These are phyloP conservation scores for Pseudodiploospora longispora DNA, from an alignment of 2,329 filamentous ascomycete species.

Conservation along the genomic window DNA sequence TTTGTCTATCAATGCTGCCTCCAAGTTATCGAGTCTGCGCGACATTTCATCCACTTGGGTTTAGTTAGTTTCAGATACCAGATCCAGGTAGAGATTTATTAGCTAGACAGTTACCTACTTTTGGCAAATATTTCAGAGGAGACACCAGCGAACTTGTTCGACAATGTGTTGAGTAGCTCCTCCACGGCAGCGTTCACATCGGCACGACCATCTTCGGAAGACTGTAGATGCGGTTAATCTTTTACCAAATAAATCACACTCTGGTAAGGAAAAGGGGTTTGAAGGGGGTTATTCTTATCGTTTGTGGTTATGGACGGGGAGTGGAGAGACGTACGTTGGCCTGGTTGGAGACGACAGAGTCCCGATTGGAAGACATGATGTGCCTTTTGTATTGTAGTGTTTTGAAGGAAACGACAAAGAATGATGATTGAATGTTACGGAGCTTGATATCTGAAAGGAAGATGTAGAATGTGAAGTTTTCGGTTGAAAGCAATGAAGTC, in stretches of 20 bases:
- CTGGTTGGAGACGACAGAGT: slow-evolving; percentile 7
- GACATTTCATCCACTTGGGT: slow-evolving; percentile 90
- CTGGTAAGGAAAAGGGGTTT: slow-evolving; percentile 14
- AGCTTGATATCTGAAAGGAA: too few species aligned
- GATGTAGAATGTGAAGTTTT: too few species aligned
- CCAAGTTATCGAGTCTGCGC: slow-evolving; percentile 72
- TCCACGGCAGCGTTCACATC: slow-evolving; percentile 76
- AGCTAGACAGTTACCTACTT: slow-evolving; percentile 46
- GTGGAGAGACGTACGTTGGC: slow-evolving; percentile 3
- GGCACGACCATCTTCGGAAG: slow-evolving; percentile 15
- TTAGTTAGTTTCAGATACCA: slow-evolving; percentile 7
- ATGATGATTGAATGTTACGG: too few species aligned
- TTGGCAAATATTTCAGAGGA: slow-evolving; percentile 84
- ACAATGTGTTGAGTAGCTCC: slow-evolving; percentile 75
- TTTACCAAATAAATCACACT: slow-evolving; percentile 23
- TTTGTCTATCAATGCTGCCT: slow-evolving; percentile 58
- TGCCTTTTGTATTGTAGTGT: too few species aligned
- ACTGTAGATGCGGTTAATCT: neutral
- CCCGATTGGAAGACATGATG: slow-evolving; percentile 9
- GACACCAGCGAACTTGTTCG: slow-evolving; percentile 75
- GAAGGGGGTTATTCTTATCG: too few species aligned
- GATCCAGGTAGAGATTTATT: neutral
- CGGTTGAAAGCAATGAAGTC: too few species aligned
- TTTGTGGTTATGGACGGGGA: too few species aligned
- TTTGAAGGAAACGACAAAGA: too few species aligned